A percentile compares a stretch with the other conserved stretches of the same genome.
phyloP scores from a whole-genome alignment of 352 stramenopile species.

The Globisporangium ultimum region DNA sequence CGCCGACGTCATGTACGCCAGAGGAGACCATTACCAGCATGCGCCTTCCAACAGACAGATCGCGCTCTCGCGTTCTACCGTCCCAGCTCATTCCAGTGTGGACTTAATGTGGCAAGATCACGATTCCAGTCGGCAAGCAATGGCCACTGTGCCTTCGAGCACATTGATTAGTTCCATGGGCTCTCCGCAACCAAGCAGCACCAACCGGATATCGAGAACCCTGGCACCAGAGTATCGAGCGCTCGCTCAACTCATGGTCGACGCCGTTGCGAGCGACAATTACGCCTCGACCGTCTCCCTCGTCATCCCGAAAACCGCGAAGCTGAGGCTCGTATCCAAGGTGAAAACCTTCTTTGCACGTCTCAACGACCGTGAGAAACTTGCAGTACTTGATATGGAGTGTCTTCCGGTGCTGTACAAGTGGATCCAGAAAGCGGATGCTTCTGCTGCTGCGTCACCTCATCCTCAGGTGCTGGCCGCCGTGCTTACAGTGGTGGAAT shows the following conservation, averaged over 20 bases:
- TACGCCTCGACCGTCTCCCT: constrained; percentile 75
- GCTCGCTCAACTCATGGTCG: constrained; percentile 62
- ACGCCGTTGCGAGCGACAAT: constrained; percentile 66
- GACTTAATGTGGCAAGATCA: constrained; percentile 69
- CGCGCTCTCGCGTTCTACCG: constrained; percentile 24
- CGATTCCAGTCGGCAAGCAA: constrained; percentile 42
- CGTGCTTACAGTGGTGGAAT: constrained; percentile 45
- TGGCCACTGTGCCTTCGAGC: constrained; percentile 16
- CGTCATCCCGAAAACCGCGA: constrained; percentile 73
- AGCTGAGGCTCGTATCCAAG: constrained; percentile 59
- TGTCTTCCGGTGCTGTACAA: constrained; percentile 52
- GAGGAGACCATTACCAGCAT: constrained; percentile 53
- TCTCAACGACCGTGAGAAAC: constrained; percentile 51
- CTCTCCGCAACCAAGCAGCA: not conserved
- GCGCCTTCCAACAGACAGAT: constrained; percentile 15
- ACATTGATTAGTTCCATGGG: constrained; percentile 12
- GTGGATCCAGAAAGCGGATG: constrained; percentile 45
- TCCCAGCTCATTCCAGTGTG: constrained; percentile 14
- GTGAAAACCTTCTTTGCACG: constrained; percentile 73
- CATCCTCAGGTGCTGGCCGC: constrained; percentile 71
- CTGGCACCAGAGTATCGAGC: constrained; percentile 58
- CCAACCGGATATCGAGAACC: constrained; percentile 24
- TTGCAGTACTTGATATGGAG: constrained; percentile 52
- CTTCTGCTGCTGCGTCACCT: constrained; percentile 13
- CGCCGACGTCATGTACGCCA: constrained; percentile 70